These are phyloP conservation scores for Phylloporus sp. DNA, from an alignment of 768 basidiomycete genomes.

Conservation along the genomic window DNA sequence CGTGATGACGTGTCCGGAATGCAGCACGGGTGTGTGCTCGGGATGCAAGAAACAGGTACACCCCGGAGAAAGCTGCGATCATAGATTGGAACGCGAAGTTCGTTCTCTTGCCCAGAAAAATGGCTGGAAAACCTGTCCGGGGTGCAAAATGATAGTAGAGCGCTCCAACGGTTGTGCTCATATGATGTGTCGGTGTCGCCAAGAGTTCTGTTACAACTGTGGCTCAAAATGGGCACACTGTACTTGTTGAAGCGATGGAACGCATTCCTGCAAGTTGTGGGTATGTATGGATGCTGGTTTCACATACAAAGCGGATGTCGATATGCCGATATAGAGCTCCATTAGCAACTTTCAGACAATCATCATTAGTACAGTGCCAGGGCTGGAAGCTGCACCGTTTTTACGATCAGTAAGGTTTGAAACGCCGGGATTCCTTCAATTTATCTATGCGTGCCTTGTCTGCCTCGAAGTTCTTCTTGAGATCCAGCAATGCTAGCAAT, in stretches of 20 bases:
- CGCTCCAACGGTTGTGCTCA: conserved; percentile 50
- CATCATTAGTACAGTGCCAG: too few relatives aligned
- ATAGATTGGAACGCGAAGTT: conserved; percentile 39
- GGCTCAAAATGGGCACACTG: conserved; percentile 10
- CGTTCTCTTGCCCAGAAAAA: conserved; percentile 42
- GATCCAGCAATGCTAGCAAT: conserved; percentile 46
- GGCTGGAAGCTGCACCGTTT: neutral
- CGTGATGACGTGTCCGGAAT: conserved; percentile 36
- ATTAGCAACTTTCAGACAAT: neutral
- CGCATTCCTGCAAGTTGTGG: neutral
- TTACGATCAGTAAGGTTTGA: conserved; percentile 73
- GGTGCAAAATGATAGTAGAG: conserved; percentile 52
- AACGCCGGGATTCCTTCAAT: conserved; percentile 64
- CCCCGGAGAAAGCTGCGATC: conserved; percentile 34
- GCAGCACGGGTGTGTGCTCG: conserved; percentile 39
- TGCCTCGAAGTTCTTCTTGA: conserved; percentile 78
- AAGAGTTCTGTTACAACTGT: conserved; percentile 22
- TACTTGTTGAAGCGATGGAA: neutral
- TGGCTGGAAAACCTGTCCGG: conserved; percentile 60
- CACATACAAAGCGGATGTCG: neutral
- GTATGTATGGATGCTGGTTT: neutral
- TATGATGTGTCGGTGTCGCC: conserved; percentile 50
- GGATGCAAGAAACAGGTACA: conserved; percentile 47
- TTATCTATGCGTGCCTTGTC: conserved; percentile 60
- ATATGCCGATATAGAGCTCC: neutral